These are phyloP conservation scores for Aurinia saxatilis DNA, from an alignment of 345 rosid species.

Conservation along the genomic window DNA sequence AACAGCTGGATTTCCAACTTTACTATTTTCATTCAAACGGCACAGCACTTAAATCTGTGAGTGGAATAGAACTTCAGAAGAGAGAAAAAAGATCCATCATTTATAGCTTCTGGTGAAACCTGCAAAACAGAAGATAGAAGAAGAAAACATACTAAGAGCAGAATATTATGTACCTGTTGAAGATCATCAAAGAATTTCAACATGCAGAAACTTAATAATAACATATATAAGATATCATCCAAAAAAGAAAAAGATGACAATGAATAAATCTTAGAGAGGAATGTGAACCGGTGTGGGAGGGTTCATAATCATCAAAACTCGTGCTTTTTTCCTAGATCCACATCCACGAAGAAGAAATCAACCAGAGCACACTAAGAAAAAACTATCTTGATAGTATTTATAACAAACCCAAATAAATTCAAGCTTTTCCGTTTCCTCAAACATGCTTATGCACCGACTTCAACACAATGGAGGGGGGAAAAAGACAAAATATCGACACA, in stretches of 20 bases:
- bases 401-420: background rate
- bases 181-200: background rate
- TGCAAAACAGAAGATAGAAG: background rate
- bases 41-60: background rate
- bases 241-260: background rate
- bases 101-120: slow-evolving; percentile 5
- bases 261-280: slow-evolving; percentile 18
- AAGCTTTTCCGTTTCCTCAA: too few species aligned
- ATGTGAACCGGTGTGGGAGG: too few species aligned
- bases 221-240: background rate
- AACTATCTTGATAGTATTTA: background rate
- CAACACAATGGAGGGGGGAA: too few species aligned
- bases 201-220: background rate
- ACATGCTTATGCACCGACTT: too few species aligned
- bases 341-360: slow-evolving; percentile 12
- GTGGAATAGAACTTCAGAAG: slow-evolving; percentile 1
- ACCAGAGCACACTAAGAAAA: background rate
- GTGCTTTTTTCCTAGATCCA: slow-evolving; percentile 19
- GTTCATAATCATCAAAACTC: slow-evolving; percentile 24
- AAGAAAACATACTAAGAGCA: background rate
- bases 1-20: slow-evolving; percentile 9
- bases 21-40: background rate
- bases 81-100: background rate
- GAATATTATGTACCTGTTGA: background rate
- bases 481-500: too few species aligned